A percentile compares a stretch with the other conserved stretches of the same genome.
These are phyloP conservation scores for Phytophthora aleatoria DNA, from an alignment of 352 stramenopile genomes.

Conservation along the genomic window DNA sequence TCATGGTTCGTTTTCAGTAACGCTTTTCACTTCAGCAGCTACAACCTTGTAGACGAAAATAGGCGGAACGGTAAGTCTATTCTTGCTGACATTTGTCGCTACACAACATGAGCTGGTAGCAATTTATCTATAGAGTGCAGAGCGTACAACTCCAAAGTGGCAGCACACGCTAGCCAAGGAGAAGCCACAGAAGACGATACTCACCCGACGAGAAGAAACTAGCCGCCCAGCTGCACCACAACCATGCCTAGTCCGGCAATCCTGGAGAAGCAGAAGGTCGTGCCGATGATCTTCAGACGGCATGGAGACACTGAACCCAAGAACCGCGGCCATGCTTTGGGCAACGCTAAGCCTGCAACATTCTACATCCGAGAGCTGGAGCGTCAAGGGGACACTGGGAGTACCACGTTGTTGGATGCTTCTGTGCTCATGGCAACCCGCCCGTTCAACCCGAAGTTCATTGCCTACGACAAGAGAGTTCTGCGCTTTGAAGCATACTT, in stretches of 20 bases:
- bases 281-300: slow-evolving; percentile 82
- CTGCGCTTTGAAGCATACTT: slow-evolving; percentile 90
- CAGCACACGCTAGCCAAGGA: slow-evolving; percentile 1
- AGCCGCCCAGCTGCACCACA: neutral
- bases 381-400: slow-evolving; percentile 46
- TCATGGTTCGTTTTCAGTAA: neutral
- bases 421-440: slow-evolving; percentile 41
- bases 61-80: slow-evolving; percentile 7
- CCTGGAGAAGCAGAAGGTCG: slow-evolving; percentile 75
- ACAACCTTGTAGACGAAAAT: slow-evolving; percentile 9
- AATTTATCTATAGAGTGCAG: slow-evolving; percentile 18
- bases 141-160: neutral
- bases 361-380: slow-evolving; percentile 80
- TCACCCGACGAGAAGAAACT: neutral
- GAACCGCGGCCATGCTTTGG: slow-evolving; percentile 58
- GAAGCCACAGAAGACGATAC: slow-evolving; percentile 4
- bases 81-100: neutral
- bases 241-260: slow-evolving; percentile 63
- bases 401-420: slow-evolving; percentile 54
- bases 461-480: slow-evolving; percentile 83
- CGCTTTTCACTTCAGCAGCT: neutral
- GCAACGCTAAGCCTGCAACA: slow-evolving; percentile 61
- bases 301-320: slow-evolving; percentile 82
- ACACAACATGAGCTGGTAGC: neutral
- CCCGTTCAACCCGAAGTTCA: slow-evolving; percentile 72